Base-by-base conservation (phyloP, 139 green algal genomes). In the Gonium pectorale region DNA sequence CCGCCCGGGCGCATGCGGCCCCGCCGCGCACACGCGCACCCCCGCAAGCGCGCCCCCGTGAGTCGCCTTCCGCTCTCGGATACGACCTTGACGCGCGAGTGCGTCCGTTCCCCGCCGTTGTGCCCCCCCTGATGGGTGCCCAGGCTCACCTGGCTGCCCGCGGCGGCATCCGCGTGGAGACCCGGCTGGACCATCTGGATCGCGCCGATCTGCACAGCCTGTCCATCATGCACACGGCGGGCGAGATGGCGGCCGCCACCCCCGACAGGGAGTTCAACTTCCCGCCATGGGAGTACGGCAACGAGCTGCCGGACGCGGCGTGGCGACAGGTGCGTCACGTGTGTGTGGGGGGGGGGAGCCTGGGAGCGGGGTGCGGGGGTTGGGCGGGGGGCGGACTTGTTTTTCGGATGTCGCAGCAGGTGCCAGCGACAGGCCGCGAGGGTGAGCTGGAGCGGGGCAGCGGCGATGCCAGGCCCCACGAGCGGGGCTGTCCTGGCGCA, bases 211-310 rank as follows among this genome's bases (percentile, higher is more conserved):
- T 97, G 73, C 90, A 90, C n/a, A 90, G 92, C 22, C 80, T 89
- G 82, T 86, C 73, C 33, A 88, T 88, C 44, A 86, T 91, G 38
- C 87, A 89, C 82, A 87, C 80, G 35, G 60, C 21, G 8, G 96
- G 96, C 27, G 93, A 98, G 60, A 94, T 94, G 88, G 96, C 95
- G n/a, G 95, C 94, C 21, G 92, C 97, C 1, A 91, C 88, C 2
- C 95, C 95, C 15, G 89, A 96, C 51, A 96, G 93, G 81, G 90
- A 93, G 67, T 98, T 97, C 87, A 89, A 95, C 83, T 96, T 95
- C 80, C 81, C 83, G 43, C 67, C 92, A 15, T 87, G 92, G 56
- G 81, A 89, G 26, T 90, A 89, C 49, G 86, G 79, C 64, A 60
- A 1, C 35, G 79, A 85, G 4, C 67, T 83, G 63, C 67, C 72